Base-by-base conservation (phyloP, 495 filamentous ascomycete species). In the Bacidia gigantensis region DNA sequence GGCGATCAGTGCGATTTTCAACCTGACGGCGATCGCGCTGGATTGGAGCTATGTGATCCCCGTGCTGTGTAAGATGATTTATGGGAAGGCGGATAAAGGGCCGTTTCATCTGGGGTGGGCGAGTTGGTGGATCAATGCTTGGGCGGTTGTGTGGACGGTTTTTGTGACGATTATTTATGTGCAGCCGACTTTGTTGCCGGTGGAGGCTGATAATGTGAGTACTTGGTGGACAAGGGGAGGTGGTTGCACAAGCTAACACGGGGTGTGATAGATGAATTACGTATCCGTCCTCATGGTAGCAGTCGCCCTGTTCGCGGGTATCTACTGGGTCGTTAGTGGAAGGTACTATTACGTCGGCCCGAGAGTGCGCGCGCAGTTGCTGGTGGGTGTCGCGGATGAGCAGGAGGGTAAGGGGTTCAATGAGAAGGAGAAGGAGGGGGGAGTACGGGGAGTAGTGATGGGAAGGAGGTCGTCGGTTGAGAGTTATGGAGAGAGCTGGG, bases 11-110 rank as follows among this genome's bases (percentile, higher is more conserved):
- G 80, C 76, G 50, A 75, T 83, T 11, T 83, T 83, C 66, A 81
- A 80, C 51, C 66, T 81, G 11, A 78, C 74, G 52, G 72, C 78
- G 18, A 80, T 82, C 45, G 76, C 77, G 9, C 64, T 82, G n/a
- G 80, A 83, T 58, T 74, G 77, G 69, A 72, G 68, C 39, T 82
- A 81, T 64, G 70, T 73, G 52, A 76, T 82, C 44, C 80, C 80
- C 0, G 74, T 83, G 43, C 52, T 78, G 21, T 82, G 77, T 63
- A 83, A 82, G 63, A 55, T 82, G 45, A 9, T 71, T 2, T 81
- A 72, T 43, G 69, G 72, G 12, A 64, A 72, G 26, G 81, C 82
- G 54, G 62, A 77, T 62, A 71, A 67, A 12, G 80, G 78, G 20
- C 80, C 79, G 17, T 82, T 76, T 73, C 67, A 81, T 56, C 65